These are phyloP conservation scores for Backusella psychrophila DNA, from an alignment of 192 early-diverging fungal species.

Conservation along the genomic window DNA sequence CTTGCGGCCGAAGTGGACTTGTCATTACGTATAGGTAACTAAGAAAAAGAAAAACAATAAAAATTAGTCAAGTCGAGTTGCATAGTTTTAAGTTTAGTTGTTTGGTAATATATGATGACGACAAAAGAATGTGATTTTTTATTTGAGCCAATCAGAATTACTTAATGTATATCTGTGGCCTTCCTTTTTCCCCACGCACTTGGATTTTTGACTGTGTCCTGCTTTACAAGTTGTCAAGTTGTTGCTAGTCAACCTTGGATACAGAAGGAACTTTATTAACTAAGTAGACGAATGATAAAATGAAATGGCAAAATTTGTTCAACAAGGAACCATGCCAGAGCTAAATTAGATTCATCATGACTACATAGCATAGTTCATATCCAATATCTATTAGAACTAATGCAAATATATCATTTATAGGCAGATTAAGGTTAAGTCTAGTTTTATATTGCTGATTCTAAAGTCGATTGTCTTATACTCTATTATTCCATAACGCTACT, in stretches of 20 bases:
- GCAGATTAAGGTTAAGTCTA: neutral
- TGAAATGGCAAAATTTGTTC: neutral
- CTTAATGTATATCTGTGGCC: neutral
- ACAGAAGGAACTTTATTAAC: neutral
- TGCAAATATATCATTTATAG: neutral
- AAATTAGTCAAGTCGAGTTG: neutral
- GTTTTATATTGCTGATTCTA: neutral
- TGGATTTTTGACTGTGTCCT: neutral
- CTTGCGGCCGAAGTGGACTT: conserved; percentile 26
- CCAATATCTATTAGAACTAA: neutral
- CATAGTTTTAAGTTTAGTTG: neutral
- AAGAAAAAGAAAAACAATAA: neutral
- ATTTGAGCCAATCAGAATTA: neutral
- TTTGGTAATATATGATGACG: neutral
- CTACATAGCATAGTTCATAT: neutral
- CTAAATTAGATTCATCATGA: neutral
- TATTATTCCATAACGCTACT: no score
- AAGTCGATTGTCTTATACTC: no score
- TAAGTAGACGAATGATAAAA: neutral
- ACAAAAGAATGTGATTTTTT: neutral
- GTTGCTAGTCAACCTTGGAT: neutral
- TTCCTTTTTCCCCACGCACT: neutral
- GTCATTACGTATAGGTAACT: neutral
- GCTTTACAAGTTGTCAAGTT: neutral
- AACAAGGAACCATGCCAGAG: neutral